These are phyloP conservation scores for Aspergillus latus DNA, from an alignment of 2,329 filamentous ascomycete species.

Conservation along the genomic window DNA sequence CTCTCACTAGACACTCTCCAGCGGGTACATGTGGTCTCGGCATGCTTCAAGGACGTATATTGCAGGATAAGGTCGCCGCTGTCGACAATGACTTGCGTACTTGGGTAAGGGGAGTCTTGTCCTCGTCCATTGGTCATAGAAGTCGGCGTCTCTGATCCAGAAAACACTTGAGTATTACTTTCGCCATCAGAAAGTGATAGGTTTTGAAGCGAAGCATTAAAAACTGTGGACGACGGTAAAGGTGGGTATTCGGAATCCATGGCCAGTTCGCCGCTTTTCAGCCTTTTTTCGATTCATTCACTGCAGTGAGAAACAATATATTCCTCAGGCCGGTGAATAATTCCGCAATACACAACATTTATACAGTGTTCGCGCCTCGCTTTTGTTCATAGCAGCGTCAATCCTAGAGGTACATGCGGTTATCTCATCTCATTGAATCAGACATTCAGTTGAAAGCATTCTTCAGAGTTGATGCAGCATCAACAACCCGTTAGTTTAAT, in stretches of 20 bases:
- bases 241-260: conserved; percentile 27
- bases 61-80: conserved; percentile 41
- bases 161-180: not conserved
- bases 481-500: not conserved
- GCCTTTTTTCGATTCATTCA: not conserved
- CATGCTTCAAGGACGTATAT: conserved; percentile 23
- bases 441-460: not conserved
- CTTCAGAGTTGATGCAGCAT: not conserved
- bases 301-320: not conserved
- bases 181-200: conserved; percentile 4
- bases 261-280: not conserved
- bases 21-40: conserved; percentile 15
- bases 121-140: not conserved
- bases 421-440: not conserved
- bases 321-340: not conserved
- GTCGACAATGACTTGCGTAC: conserved; percentile 25
- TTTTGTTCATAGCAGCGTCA: not conserved
- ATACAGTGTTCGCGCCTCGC: not conserved
- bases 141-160: not conserved
- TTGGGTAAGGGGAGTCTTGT: not conserved
- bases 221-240: conserved; percentile 15
- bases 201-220: conserved; percentile 8
- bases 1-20: conserved; percentile 38
- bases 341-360: not conserved
- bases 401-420: not conserved